Evolutionary conservation across 2,329 filamentous ascomycete genomes (phyloP).

Genomic region (Boeremia lycopersici): DNA sequence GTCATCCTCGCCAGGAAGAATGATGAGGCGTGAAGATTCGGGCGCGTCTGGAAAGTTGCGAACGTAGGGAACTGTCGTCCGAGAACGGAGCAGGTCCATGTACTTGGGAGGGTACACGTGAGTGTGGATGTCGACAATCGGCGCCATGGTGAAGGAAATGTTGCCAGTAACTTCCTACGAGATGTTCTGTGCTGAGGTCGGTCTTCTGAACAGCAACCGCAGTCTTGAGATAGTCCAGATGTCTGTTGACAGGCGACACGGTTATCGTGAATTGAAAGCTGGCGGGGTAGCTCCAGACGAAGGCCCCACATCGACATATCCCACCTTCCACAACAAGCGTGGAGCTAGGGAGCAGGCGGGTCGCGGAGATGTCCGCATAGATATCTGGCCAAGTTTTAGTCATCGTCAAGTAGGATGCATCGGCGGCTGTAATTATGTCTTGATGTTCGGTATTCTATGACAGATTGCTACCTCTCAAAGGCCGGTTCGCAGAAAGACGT

Average conservation of each 20-base stretch:
- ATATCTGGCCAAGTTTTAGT: slow-evolving; percentile 12
- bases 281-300: slow-evolving; percentile 27
- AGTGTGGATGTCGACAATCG: slow-evolving; percentile 66
- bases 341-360: slow-evolving; percentile 19
- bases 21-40: slow-evolving; percentile 67
- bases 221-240: not conserved
- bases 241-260: not conserved
- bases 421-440: not conserved
- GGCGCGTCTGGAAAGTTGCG: slow-evolving; percentile 64
- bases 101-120: slow-evolving; percentile 68
- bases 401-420: not conserved
- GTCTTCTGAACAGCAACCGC: not conserved
- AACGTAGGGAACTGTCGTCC: slow-evolving; percentile 71
- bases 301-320: slow-evolving; percentile 36
- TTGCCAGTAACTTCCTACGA: not conserved
- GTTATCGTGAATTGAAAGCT: slow-evolving; percentile 20
- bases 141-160: slow-evolving; percentile 28
- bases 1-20: slow-evolving; percentile 64
- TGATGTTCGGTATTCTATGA: not conserved
- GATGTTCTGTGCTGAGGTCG: not conserved
- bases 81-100: slow-evolving; percentile 62
- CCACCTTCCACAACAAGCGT: slow-evolving; percentile 40
- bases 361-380: slow-evolving; percentile 23
- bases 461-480: not conserved
- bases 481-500: slow-evolving; percentile 45